Evolutionary conservation across 2,329 filamentous ascomycete genomes (phyloP).

Genomic region (Mycosphaerella arachidis): DNA sequence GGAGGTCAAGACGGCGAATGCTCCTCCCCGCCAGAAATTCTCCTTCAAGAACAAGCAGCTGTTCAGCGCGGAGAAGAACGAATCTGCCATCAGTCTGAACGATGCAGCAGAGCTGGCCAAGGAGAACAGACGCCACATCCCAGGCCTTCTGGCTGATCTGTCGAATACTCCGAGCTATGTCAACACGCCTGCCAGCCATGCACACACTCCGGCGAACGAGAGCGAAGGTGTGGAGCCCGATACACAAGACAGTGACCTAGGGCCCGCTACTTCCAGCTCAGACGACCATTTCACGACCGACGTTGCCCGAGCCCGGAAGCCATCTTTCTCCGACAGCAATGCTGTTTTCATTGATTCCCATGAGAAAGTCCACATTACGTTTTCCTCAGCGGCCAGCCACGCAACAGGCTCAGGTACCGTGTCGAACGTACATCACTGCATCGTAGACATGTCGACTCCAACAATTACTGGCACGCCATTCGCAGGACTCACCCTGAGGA

Average conservation of each 20-base stretch:
- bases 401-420: constrained; percentile 70
- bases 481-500: constrained; percentile 64
- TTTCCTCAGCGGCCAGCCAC: constrained; percentile 66
- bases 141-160: constrained; percentile 38
- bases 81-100: constrained; percentile 49
- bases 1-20: constrained; percentile 61
- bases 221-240: constrained; percentile 6
- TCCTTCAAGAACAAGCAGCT: constrained; percentile 59
- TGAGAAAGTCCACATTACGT: constrained; percentile 65
- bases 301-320: constrained; percentile 36
- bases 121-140: constrained; percentile 40
- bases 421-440: constrained; percentile 63
- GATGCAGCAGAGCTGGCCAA: constrained; percentile 54
- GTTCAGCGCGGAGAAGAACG: constrained; percentile 33
- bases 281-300: constrained; percentile 45
- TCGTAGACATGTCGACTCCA: constrained; percentile 72
- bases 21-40: constrained; percentile 76
- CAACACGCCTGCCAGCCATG: constrained; percentile 32
- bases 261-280: constrained; percentile 48
- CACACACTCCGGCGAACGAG: constrained; percentile 23
- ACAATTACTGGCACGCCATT: constrained; percentile 46
- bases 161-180: constrained; percentile 40
- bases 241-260: constrained; percentile 28
- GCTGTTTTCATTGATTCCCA: constrained; percentile 62
- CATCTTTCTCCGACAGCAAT: constrained; percentile 55